Conservation (phyloP, 2,329 filamentous ascomycete species). For the Didymellaceae sp. region DNA sequence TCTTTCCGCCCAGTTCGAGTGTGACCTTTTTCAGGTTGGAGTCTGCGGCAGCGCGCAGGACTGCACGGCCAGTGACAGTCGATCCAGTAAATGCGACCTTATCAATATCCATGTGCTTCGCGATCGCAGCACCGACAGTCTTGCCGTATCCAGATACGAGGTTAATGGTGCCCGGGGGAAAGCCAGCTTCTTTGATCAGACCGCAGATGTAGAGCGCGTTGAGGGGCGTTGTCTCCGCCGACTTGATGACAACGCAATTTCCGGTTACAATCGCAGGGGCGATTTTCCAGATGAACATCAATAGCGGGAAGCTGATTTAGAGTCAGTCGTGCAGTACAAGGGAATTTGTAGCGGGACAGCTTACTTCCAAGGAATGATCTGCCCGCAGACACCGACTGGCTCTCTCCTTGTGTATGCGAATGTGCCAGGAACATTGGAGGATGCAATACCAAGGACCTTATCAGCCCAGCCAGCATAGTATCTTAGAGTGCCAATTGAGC, state of each 20-base stretch:
- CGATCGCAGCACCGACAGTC: conserved; percentile 46
- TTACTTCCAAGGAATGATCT: conserved; percentile 69
- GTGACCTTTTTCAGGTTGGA: conserved; percentile 54
- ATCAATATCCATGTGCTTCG: conserved; percentile 48
- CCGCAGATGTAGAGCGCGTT: conserved; percentile 28
- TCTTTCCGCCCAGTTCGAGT: conserved; percentile 55
- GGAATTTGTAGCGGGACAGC: conserved; percentile 1
- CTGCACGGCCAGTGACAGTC: conserved; percentile 37
- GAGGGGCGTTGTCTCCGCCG: conserved; percentile 35
- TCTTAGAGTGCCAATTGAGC: conserved; percentile 65
- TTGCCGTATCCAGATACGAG: conserved; percentile 65
- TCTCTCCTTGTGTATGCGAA: conserved; percentile 79
- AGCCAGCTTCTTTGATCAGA: conserved; percentile 47
- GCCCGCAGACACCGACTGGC: conserved; percentile 77
- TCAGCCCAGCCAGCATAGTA: conserved; percentile 84
- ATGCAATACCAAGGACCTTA: conserved; percentile 78
- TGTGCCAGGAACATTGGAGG: conserved; percentile 72
- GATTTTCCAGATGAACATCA: conserved; percentile 47
- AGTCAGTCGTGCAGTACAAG: neutral
- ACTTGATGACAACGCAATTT: conserved; percentile 30
- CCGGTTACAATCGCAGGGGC: conserved; percentile 28
- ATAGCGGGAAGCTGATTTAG: conserved; percentile 1
- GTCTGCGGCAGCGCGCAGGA: conserved; percentile 12
- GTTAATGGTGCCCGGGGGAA: conserved; percentile 67
- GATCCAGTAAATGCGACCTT: conserved; percentile 54